Conservation (phyloP, 768 basidiomycete genomes). For the Trametes maxima region DNA sequence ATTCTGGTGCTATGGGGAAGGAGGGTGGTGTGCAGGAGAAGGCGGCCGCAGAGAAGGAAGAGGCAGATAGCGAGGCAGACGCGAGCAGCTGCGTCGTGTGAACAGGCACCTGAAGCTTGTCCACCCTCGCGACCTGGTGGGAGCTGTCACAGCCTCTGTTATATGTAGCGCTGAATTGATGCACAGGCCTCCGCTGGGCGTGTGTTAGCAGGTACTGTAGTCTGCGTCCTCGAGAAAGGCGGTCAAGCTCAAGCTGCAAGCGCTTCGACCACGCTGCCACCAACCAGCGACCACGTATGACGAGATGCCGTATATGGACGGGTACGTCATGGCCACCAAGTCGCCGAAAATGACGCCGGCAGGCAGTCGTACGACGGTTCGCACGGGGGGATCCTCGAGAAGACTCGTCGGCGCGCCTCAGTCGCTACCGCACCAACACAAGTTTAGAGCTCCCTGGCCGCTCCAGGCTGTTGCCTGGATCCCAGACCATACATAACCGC, state of each 20-base stretch:
- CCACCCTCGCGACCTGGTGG: constrained; percentile 3
- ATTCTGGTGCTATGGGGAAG: constrained; percentile 35
- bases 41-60: constrained; percentile 6
- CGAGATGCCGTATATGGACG: neutral
- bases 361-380: no score
- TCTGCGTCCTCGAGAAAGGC: no score
- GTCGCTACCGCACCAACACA: no score
- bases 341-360: no score
- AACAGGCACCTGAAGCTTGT: constrained; percentile 6
- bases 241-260: no score
- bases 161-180: neutral
- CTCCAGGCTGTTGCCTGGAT: no score
- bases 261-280: no score
- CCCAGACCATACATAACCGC: no score
- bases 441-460: no score
- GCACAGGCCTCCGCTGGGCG: neutral
- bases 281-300: neutral
- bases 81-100: constrained; percentile 4
- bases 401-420: no score
- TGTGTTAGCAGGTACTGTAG: no score
- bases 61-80: constrained; percentile 13
- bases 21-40: constrained; percentile 1
- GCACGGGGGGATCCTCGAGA: no score
- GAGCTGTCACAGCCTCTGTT: constrained; percentile 3
- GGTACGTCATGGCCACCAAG: neutral